Conservation (phyloP, 2,329 filamentous ascomycete species). For the Trichoderma sp. region DNA sequence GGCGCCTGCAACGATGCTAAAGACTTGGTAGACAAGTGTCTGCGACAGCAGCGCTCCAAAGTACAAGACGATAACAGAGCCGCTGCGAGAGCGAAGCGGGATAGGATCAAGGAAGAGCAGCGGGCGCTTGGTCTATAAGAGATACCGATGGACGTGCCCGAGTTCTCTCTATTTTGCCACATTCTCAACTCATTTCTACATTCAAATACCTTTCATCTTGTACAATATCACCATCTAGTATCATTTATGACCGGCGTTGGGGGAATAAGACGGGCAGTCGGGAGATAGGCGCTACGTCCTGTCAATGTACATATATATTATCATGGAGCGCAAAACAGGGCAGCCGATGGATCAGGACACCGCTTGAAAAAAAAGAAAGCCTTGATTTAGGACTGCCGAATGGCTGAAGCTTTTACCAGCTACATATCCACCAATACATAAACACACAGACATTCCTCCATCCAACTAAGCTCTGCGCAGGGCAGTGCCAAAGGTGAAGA, state of each 20-base stretch:
- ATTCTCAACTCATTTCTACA: constrained; percentile 4
- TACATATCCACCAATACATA: background rate
- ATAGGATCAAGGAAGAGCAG: constrained; percentile 72
- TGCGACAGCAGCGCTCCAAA: constrained; percentile 76
- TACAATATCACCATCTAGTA: constrained; percentile 21
- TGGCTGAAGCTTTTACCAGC: background rate
- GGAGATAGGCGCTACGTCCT: constrained; percentile 1
- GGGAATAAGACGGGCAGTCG: background rate
- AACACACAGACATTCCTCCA: background rate
- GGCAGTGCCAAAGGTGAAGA: constrained; percentile 76
- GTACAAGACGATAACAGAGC: constrained; percentile 73
- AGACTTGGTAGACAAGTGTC: constrained; percentile 76
- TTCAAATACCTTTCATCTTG: background rate
- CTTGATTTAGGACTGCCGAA: background rate
- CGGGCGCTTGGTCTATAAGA: constrained; percentile 44
- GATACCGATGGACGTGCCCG: background rate
- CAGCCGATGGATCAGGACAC: background rate
- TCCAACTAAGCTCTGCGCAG: constrained; percentile 41
- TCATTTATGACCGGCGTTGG: constrained; percentile 23
- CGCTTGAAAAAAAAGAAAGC: background rate
- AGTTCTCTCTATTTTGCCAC: background rate
- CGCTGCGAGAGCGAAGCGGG: constrained; percentile 64
- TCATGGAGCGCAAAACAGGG: background rate
- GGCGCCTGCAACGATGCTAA: constrained; percentile 91
- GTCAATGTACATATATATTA: background rate